Evolutionary conservation across 805 yeast genomes (phyloP), one percentile per base, ranked within the genome.

Genomic region (Schwanniomyces occidentalis): DNA sequence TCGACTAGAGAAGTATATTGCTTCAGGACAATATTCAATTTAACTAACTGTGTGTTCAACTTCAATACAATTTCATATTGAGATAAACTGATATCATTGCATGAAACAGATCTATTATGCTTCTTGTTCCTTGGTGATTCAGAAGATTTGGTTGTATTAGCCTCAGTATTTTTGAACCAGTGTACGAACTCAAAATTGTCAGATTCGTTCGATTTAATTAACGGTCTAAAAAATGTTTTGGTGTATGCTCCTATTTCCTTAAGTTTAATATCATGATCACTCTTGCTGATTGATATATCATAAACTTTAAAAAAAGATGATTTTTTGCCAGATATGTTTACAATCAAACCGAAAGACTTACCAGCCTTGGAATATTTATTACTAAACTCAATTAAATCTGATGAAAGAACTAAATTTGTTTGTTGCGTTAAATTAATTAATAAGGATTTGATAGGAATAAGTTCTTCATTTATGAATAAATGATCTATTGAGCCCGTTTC

Each of bases 241-340:
- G 39, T 35, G 23, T 41, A 52, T 8, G 43, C 30, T 7, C 58
- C 61, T 21, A 55, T 35, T 14, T 41, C 49, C 16, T 28, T 39
- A 9, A 35, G 16, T 13, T 30, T 30, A 23, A 44, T 20, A 17
- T 31, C 29, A n/a, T 41, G 31, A 4, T 37, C 32, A 7, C 27
- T 31, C 1, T 32, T 35, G 24, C 22, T 29, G 15, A 40, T 35
- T n/a, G 30, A 33, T 8, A 52, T 21, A 30, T 47, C 47, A 29
- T 41, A 41, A 3, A 54, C 32, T 24, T 43, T 46, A 20, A 48
- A 15, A 27, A 25, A 42, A 30, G 32, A 14, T 18, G 38, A 19
- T 8, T 25, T 17, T 27, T 38, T 16, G 10, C 44, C 41, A 19
- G 44, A 15, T n/a, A 30, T 24, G 22, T 12, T 31, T 1, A 52